phyloP scores from a whole-genome alignment of 2,329 filamentous ascomycete species.

The Trichoderma aggressivum region DNA sequence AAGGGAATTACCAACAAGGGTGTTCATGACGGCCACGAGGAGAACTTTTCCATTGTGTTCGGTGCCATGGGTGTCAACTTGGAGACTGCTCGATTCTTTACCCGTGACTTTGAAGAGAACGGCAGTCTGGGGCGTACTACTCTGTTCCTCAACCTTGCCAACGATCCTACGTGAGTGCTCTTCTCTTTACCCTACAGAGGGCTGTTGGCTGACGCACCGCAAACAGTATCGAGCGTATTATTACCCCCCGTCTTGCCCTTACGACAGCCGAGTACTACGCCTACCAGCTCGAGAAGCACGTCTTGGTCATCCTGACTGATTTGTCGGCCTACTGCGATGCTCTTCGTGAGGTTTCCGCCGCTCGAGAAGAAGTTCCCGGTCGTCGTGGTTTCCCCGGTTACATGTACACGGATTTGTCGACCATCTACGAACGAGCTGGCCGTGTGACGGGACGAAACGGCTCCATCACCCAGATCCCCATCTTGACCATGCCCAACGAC shows the following conservation, averaged over 20 bases:
- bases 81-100: conserved; percentile 98
- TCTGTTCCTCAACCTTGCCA: conserved; percentile 97
- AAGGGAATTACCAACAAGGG: conserved; percentile 83
- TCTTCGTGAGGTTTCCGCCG: conserved; percentile 95
- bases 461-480: conserved; percentile 98
- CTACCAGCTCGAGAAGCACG: conserved; percentile 99
- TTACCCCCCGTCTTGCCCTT: conserved; percentile 94
- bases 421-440: conserved; percentile 98
- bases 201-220: conserved; percentile 19
- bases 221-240: conserved; percentile 93
- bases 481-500: conserved; percentile 99
- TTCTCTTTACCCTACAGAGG: not conserved
- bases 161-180: conserved; percentile 86
- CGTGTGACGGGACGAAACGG: conserved; percentile 96
- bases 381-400: conserved; percentile 99
- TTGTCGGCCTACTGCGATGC: conserved; percentile 97
- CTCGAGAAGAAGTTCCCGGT: conserved; percentile 97
- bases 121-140: conserved; percentile 96
- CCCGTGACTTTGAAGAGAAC: conserved; percentile 97
- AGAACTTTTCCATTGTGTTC: conserved; percentile 99
- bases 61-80: conserved; percentile 99
- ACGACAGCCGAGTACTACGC: conserved; percentile 99
- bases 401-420: conserved; percentile 99
- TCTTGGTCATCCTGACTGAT: conserved; percentile 97
- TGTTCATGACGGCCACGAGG: conserved; percentile 92